Conservation (phyloP, 306 rosid species). For the Begonia masoniana region DNA sequence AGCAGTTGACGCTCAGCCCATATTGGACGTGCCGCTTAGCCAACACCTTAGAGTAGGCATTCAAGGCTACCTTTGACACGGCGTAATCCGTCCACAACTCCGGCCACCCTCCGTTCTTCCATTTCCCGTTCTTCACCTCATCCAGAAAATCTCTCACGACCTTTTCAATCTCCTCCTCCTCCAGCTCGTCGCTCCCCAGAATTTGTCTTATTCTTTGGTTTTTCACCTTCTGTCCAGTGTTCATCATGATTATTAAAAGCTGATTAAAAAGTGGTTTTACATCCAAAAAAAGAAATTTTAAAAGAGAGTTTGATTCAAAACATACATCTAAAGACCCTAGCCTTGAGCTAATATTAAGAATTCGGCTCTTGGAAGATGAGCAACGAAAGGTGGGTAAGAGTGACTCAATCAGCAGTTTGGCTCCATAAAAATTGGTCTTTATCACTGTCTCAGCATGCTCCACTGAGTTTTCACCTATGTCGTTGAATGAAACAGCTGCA, state of each 20-base stretch:
- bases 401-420: conserved; percentile 43
- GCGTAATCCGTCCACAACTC: conserved; percentile 85
- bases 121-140: conserved; percentile 43
- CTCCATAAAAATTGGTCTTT: conserved; percentile 60
- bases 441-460: conserved; percentile 57
- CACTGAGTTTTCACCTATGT: conserved; percentile 45
- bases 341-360: conserved; percentile 75
- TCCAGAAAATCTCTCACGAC: conserved; percentile 30
- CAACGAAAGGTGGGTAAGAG: conserved; percentile 54
- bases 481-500: conserved; percentile 70
- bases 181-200: conserved; percentile 19
- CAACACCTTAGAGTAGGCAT: conserved; percentile 51
- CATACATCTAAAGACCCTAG: conserved; percentile 65
- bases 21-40: conserved; percentile 29
- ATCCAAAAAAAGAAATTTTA: no score
- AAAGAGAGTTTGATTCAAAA: neutral
- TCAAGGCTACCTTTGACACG: conserved; percentile 64
- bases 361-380: conserved; percentile 32
- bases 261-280: neutral
- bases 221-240: conserved; percentile 33
- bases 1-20: conserved; percentile 45
- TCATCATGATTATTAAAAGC: neutral
- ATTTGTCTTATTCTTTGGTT: conserved; percentile 26
- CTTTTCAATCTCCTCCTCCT: conserved; percentile 36
- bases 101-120: conserved; percentile 82